Evolutionary conservation across 345 rosid species (phyloP).

Genomic region (Jatropha curcas): DNA sequence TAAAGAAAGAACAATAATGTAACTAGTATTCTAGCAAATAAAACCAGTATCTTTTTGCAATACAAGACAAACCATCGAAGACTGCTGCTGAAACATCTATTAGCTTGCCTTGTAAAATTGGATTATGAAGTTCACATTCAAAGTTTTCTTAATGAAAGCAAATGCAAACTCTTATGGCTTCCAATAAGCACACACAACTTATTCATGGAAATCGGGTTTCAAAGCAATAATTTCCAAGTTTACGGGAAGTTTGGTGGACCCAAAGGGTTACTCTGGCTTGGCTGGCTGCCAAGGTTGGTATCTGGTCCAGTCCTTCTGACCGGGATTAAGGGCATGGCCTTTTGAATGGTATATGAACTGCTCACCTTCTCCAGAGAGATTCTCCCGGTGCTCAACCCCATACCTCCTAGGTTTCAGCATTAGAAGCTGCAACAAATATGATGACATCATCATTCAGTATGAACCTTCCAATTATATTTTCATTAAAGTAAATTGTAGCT

Average conservation of each 20-base stretch:
- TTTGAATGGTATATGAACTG: constrained; percentile 83
- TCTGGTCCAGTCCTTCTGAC: constrained; percentile 91
- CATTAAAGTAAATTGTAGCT: background rate
- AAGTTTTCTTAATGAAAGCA: constrained; percentile 6
- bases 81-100: background rate
- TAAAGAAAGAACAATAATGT: background rate
- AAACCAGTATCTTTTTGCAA: background rate
- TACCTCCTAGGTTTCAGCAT: constrained; percentile 90
- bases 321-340: constrained; percentile 92
- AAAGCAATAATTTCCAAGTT: constrained; percentile 11
- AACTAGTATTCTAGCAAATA: background rate
- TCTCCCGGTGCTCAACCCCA: constrained; percentile 83
- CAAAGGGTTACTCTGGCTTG: constrained; percentile 38
- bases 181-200: constrained; percentile 19
- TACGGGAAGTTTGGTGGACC: background rate
- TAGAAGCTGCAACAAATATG: constrained; percentile 59
- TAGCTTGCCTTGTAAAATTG: background rate
- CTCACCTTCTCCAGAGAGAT: constrained; percentile 90
- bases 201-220: constrained; percentile 16
- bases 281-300: constrained; percentile 89
- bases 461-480: background rate
- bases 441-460: background rate
- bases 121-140: constrained; percentile 3
- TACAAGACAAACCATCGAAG: background rate
- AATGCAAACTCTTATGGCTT: constrained; percentile 1